Evolutionary conservation across 352 stramenopile genomes (phyloP).

Genomic region (Blastocystis sp.): DNA sequence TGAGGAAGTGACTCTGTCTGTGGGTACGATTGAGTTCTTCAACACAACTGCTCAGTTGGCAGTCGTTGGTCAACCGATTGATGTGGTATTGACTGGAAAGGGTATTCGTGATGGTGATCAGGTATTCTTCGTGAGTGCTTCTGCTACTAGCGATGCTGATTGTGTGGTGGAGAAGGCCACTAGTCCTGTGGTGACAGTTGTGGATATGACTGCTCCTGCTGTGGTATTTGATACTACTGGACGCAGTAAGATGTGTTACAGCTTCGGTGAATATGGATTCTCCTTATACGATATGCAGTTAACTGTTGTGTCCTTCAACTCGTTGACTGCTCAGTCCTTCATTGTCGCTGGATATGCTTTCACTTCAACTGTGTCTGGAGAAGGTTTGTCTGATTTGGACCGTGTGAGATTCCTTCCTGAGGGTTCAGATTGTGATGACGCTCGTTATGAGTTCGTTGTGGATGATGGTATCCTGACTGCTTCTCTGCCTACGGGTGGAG

Average conservation of each 20-base stretch:
- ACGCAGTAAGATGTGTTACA: slow-evolving; percentile 60
- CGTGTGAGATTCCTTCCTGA: slow-evolving; percentile 27
- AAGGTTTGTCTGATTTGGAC: neutral
- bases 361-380: neutral
- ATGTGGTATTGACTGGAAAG: slow-evolving; percentile 1
- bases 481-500: neutral
- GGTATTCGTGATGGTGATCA: slow-evolving; percentile 34
- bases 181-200: neutral
- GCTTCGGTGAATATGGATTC: slow-evolving; percentile 32
- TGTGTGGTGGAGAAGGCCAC: neutral
- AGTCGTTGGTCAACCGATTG: neutral
- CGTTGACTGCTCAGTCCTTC: neutral
- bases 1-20: neutral
- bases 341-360: neutral
- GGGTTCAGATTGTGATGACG: neutral
- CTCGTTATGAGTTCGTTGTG: slow-evolving; percentile 26
- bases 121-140: slow-evolving; percentile 20
- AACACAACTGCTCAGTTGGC: neutral
- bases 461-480: neutral
- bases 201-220: neutral
- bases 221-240: neutral
- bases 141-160: slow-evolving; percentile 6
- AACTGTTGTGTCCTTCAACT: neutral
- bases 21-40: neutral
- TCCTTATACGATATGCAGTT: neutral